Conservation (phyloP, 163 green algal genomes). For the Botryococcus braunii region DNA sequence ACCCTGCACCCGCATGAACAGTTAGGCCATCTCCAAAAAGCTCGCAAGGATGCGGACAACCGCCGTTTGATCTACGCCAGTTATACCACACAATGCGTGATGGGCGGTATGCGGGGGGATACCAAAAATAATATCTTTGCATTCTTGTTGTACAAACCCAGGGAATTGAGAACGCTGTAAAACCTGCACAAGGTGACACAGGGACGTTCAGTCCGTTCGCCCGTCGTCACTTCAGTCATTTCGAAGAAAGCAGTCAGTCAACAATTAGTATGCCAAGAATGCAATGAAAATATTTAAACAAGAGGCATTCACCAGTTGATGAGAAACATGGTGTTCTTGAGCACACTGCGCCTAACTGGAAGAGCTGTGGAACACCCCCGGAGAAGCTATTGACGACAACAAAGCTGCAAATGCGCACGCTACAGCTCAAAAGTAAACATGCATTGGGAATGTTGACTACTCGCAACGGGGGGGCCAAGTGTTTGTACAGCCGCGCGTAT, state of each 20-base stretch:
- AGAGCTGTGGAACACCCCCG: no score
- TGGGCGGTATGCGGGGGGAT: slow-evolving; percentile 2
- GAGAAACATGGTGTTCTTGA: slow-evolving; percentile 39
- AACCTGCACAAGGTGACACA: slow-evolving; percentile 59
- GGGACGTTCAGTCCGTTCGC: neutral
- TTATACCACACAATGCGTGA: neutral
- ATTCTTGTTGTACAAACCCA: slow-evolving; percentile 98
- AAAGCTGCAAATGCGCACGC: no score
- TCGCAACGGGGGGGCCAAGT: no score
- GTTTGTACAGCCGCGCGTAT: no score
- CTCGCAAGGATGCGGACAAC: neutral
- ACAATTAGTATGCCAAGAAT: neutral
- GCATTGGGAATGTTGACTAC: no score
- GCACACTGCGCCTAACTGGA: no score
- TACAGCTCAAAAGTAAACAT: no score
- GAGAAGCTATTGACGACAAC: no score
- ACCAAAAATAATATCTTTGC: slow-evolving; percentile 98
- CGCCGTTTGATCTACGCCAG: neutral
- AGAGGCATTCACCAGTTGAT: slow-evolving; percentile 31
- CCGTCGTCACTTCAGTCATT: neutral
- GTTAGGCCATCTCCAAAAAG: neutral
- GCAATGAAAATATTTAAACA: neutral
- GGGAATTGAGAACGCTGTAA: slow-evolving; percentile 85
- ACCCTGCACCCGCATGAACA: slow-evolving; percentile 35
- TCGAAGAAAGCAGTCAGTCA: neutral